Evolutionary conservation across 2,329 filamentous ascomycete species (phyloP).

Genomic region (Aspergillus transmontanensis): DNA sequence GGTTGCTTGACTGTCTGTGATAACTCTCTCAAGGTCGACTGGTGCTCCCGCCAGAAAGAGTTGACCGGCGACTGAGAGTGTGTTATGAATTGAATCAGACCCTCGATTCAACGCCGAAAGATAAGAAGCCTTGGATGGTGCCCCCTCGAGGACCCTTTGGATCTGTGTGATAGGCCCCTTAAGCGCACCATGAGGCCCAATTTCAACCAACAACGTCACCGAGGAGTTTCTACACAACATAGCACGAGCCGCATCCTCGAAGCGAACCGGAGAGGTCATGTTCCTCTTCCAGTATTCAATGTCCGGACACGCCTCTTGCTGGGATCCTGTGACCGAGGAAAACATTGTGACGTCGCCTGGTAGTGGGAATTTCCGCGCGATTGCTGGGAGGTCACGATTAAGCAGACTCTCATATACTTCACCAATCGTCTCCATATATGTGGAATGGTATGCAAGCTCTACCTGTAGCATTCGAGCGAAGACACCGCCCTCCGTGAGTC

Average conservation of each 20-base stretch:
- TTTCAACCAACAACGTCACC: constrained; percentile 5
- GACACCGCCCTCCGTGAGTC: constrained; percentile 4
- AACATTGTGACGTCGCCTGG: constrained; percentile 1
- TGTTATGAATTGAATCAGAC: background rate
- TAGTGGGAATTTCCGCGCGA: background rate
- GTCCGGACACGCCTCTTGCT: background rate
- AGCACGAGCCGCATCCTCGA: background rate
- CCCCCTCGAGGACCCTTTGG: background rate
- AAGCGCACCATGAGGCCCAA: constrained; percentile 12
- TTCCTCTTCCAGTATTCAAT: constrained; percentile 5
- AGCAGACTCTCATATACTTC: constrained; percentile 1
- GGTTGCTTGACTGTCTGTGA: background rate
- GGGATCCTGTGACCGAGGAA: constrained; percentile 8
- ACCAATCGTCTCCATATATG: constrained; percentile 1
- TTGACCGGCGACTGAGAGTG: constrained; percentile 1
- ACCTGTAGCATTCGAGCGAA: constrained; percentile 19
- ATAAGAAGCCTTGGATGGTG: constrained; percentile 1
- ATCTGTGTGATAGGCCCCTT: constrained; percentile 11
- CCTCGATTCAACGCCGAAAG: background rate
- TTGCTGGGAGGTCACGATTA: background rate
- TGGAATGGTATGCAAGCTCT: constrained; percentile 23
- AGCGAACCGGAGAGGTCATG: constrained; percentile 1
- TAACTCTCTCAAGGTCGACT: constrained; percentile 5
- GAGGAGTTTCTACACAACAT: background rate
- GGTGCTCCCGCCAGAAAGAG: constrained; percentile 6